Base-by-base conservation (phyloP, 2,329 filamentous ascomycete genomes). In the Periconia macrospinosa region DNA sequence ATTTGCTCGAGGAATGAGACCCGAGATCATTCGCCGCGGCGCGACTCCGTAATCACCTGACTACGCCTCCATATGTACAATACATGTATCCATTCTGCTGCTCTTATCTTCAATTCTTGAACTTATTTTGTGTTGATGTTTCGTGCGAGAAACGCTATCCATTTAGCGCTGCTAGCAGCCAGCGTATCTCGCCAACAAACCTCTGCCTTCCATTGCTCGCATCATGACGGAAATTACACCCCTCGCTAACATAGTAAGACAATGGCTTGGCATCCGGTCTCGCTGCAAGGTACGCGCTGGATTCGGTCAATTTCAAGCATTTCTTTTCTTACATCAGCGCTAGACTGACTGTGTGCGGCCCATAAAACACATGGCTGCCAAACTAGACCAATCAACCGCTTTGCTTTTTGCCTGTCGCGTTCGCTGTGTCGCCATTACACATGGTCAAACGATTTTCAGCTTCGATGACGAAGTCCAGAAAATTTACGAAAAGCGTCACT, bases 1-100 rank as follows among this genome's bases (percentile, higher is more conserved):
- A 85, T 15, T 70, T 93, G 52, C 74, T 93, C 52, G 71, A 73
- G 45, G 65, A 69, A 27, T 70, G 55, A 63, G 57, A 57, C 55
- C 57, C 55, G n/a, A n/a, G n/a, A n/a, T n/a, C n/a, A n/a, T n/a
- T 27, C 23, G 23, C 23, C 23, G 8, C 23, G 8, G 23, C 23
- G 23, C 23, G 23, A 27, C 47, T 33, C 49, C 23, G 23, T 27
- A 27, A 27, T 50, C 52, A 27, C n/a, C 43, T n/a, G n/a, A n/a
- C n/a, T n/a, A n/a, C n/a, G n/a, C n/a, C 3, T 27, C 11, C 43
- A 45, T 45, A 45, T 45, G 18, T 37, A 37, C 33, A n/a, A 37
- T 37, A 37, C 11, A 37, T 37, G 33, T 37, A 37, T 37, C 11
- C 11, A 14, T 14, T 37, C 33, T 37, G 33, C 11, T 14, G 11